A percentile compares a stretch with the other conserved stretches of the same genome.
Conservation (phyloP, 2,329 filamentous ascomycete species). For the Aspergillaceae sp. region DNA sequence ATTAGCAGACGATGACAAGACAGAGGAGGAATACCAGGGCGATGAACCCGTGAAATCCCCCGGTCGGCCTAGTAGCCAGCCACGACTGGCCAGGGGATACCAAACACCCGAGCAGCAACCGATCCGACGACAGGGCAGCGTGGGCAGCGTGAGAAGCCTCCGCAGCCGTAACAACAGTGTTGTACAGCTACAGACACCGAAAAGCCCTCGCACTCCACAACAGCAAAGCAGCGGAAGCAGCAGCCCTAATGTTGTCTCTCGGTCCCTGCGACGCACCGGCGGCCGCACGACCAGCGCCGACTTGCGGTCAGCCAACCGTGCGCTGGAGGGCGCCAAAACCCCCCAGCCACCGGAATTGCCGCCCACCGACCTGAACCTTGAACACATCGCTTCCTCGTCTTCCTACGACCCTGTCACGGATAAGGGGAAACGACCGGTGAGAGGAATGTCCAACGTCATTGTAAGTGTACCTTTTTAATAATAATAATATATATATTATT, state of each 20-base stretch:
- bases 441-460: constrained; percentile 87
- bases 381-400: constrained; percentile 41
- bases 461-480: constrained; percentile 47
- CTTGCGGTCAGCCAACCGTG: constrained; percentile 59
- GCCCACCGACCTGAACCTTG: constrained; percentile 23
- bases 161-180: no score
- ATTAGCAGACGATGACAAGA: constrained; percentile 22
- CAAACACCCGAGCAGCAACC: constrained; percentile 27
- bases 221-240: background rate
- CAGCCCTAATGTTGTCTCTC: constrained; percentile 42
- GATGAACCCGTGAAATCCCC: constrained; percentile 20
- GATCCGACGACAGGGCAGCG: constrained; percentile 39
- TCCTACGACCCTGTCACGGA: constrained; percentile 69
- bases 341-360: constrained; percentile 20
- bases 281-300: constrained; percentile 63
- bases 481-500: constrained; percentile 25
- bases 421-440: constrained; percentile 74
- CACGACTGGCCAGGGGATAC: constrained; percentile 16
- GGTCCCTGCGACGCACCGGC: constrained; percentile 53
- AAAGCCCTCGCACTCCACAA: no score
- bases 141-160: constrained; percentile 37
- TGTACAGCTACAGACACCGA: no score
- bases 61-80: constrained; percentile 7
- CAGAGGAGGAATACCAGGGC: constrained; percentile 10
- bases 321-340: constrained; percentile 19